Evolutionary conservation across 2,329 filamentous ascomycete genomes (phyloP), one percentile per base, ranked within the genome.

Genomic region (Pyrenophora seminiperda): DNA sequence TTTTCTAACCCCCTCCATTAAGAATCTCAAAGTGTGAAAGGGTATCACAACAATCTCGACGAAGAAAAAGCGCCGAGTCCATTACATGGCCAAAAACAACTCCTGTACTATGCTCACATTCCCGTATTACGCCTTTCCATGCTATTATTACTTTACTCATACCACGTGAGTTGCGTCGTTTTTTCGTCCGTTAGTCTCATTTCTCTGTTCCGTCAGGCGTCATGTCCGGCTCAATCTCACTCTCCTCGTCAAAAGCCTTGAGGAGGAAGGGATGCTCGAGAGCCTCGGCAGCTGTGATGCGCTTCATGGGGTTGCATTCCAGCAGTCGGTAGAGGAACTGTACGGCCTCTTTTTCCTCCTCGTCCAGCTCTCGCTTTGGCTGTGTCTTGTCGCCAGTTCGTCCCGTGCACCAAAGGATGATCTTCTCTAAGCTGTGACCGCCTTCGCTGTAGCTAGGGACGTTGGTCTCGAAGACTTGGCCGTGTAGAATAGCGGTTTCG

Each of bases 401-500:
- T 53, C 89, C 90, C 19, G 91, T 96, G 66, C 91, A 94, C 94
- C 94, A 99, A 40, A 96, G 80, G 56, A 99, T 87, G 61, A 99
- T 94, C 76, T 96, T 94, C 74, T 96, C 91, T 63, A 96, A 85
- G 4, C 84, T 86, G 71, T 96, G 96, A 0, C 94, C 94, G 34
- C 85, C 83, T 59, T 89, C 85, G 34, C 90, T 90, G 61, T 99
- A 88, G 1, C 90, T 97, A 1, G 93, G 93, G 49, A 99, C 91
- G 52, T 85, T 96, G 0, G 90, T 94, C 73, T 99, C 91, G 57
- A 97, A 91, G 50, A 96, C 85, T 65, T 92, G 90, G 1, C 94
- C 94, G 67, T 99, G 94, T 41, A 96, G 79, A 14, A 91, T 78
- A 0, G 90, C 91, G 3, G 88, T 89, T 27, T 83, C 79, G 67